Conservation (phyloP, 208 protist species). For the Crithidia expoeki region DNA sequence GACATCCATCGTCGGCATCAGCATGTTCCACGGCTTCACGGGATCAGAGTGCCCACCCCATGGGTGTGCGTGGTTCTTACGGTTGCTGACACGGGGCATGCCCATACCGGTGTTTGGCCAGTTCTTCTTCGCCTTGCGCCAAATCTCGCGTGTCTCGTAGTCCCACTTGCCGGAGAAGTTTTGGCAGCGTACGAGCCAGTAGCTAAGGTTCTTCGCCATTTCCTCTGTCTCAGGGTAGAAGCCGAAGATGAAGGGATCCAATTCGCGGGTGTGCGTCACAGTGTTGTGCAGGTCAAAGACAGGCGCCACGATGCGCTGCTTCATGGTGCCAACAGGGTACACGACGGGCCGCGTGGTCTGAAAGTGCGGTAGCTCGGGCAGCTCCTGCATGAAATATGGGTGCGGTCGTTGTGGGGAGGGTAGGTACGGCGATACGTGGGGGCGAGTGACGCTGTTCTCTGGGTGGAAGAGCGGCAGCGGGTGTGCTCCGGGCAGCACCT, state of each 20-base stretch:
- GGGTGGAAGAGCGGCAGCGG: conserved; percentile 81
- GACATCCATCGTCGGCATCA: conserved; percentile 90
- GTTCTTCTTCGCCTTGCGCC: conserved; percentile 90
- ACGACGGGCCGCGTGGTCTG: conserved; percentile 75
- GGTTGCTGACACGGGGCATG: conserved; percentile 84
- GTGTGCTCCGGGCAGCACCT: conserved; percentile 82
- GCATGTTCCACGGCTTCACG: conserved; percentile 91
- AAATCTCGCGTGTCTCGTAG: conserved; percentile 90
- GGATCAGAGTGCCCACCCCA: conserved; percentile 84
- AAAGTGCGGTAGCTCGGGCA: conserved; percentile 89
- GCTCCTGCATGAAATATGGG: conserved; percentile 84
- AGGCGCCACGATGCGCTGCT: conserved; percentile 86
- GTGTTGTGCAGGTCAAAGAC: conserved; percentile 80
- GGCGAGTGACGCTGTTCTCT: conserved; percentile 77
- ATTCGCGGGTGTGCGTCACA: conserved; percentile 86
- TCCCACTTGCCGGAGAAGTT: conserved; percentile 92
- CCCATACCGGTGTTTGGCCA: conserved; percentile 93
- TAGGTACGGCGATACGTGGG: conserved; percentile 83
- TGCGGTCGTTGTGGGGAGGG: conserved; percentile 86
- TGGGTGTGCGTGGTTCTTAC: conserved; percentile 77
- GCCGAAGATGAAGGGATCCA: conserved; percentile 92
- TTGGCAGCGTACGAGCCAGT: conserved; percentile 89
- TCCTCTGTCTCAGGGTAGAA: conserved; percentile 82
- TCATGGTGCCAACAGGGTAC: conserved; percentile 85
- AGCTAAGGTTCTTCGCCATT: conserved; percentile 77